Evolutionary conservation across 495 filamentous ascomycete species (phyloP).

Genomic region (Cudoniella acicularis): DNA sequence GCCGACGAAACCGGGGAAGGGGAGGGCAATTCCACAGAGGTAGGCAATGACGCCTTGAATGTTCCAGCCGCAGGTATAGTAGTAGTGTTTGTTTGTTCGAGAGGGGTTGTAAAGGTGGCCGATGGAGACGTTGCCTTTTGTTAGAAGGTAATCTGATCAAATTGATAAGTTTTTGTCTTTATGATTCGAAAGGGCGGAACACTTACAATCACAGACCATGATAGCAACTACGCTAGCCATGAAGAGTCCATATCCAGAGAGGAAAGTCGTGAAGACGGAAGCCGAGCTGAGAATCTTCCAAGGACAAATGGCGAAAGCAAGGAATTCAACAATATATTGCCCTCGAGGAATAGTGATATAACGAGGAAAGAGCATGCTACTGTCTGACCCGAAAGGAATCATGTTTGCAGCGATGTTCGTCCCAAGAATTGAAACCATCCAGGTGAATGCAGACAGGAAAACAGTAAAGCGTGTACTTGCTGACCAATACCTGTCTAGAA

Average conservation of each 20-base stretch:
- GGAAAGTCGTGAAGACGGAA: conserved; percentile 30
- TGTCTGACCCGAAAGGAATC: conserved; percentile 40
- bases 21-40: conserved; percentile 27
- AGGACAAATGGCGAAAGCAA: conserved; percentile 30
- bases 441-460: conserved; percentile 33
- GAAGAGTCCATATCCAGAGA: conserved; percentile 33
- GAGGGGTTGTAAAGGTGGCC: conserved; percentile 32
- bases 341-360: conserved; percentile 38
- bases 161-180: background rate
- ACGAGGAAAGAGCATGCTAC: conserved; percentile 31
- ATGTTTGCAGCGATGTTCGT: conserved; percentile 37
- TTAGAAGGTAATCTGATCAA: conserved; percentile 28
- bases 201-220: conserved; percentile 31
- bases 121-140: conserved; percentile 33
- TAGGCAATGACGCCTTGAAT: conserved; percentile 30
- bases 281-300: conserved; percentile 32
- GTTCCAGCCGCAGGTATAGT: conserved; percentile 30
- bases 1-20: conserved; percentile 32
- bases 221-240: conserved; percentile 35
- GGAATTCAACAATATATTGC: conserved; percentile 32
- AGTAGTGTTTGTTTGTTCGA: conserved; percentile 28
- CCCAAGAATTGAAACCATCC: conserved; percentile 31
- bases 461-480: conserved; percentile 32
- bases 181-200: background rate
- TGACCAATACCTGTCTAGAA: conserved; percentile 25